Evolutionary conservation across 2,329 filamentous ascomycete species (phyloP).

Genomic region (Paradendryphiella salina): DNA sequence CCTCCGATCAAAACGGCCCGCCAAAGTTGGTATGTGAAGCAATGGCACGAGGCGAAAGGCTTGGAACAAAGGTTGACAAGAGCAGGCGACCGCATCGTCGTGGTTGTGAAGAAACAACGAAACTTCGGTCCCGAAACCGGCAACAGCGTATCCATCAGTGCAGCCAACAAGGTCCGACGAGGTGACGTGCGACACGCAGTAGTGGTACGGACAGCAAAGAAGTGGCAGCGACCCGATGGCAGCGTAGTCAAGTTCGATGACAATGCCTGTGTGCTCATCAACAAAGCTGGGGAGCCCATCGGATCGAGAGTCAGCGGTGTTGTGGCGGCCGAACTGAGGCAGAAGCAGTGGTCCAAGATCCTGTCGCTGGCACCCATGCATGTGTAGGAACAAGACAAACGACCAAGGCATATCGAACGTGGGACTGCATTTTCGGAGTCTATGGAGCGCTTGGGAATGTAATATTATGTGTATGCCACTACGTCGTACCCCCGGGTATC

Average conservation of each 20-base stretch:
- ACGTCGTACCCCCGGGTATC: constrained; percentile 44
- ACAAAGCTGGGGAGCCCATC: constrained; percentile 94
- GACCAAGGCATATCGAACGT: neutral
- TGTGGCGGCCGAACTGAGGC: constrained; percentile 84
- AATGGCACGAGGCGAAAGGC: neutral
- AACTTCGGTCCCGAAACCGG: constrained; percentile 71
- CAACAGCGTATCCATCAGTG: constrained; percentile 70
- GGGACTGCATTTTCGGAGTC: constrained; percentile 13
- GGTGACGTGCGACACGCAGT: constrained; percentile 97
- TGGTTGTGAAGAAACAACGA: constrained; percentile 96
- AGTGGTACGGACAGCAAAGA: constrained; percentile 87
- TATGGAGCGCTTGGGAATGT: constrained; percentile 18
- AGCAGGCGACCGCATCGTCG: constrained; percentile 90
- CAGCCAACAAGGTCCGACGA: constrained; percentile 90
- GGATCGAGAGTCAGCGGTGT: constrained; percentile 76
- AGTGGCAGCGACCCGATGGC: constrained; percentile 83
- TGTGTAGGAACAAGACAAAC: constrained; percentile 53
- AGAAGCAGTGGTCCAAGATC: constrained; percentile 98
- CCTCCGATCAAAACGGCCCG: constrained; percentile 84
- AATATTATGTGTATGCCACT: constrained; percentile 37
- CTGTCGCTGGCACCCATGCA: constrained; percentile 89
- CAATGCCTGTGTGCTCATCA: constrained; percentile 96
- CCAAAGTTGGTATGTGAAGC: constrained; percentile 74
- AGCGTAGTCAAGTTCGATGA: constrained; percentile 93
- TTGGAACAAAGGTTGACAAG: constrained; percentile 14